Evolutionary conservation across 2,329 filamentous ascomycete species (phyloP).

Genomic region (Phaeoacremonium minimum): DNA sequence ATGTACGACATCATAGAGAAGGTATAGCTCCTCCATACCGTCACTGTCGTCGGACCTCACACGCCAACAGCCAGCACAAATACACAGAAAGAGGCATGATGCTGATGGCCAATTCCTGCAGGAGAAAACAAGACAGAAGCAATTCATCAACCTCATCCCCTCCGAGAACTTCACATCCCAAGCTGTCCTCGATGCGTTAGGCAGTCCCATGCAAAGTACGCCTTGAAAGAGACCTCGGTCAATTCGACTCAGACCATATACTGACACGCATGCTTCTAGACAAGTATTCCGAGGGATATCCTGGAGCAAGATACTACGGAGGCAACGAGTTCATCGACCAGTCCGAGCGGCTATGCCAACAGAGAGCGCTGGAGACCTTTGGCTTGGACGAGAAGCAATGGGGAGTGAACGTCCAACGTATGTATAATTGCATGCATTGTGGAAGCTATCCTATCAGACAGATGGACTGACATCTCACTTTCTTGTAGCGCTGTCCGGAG

Average conservation of each 20-base stretch:
- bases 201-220: conserved; percentile 90
- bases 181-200: conserved; percentile 84
- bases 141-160: conserved; percentile 96
- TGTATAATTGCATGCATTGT: conserved; percentile 26
- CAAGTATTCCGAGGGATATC: conserved; percentile 98
- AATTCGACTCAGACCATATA: no score
- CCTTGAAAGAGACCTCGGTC: no score
- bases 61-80: no score
- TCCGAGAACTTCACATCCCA: conserved; percentile 96
- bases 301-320: conserved; percentile 92
- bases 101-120: conserved; percentile 29
- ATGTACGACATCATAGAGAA: conserved; percentile 89
- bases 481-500: conserved; percentile 66
- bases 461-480: no score
- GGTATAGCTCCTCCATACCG: conserved; percentile 47
- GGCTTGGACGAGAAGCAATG: conserved; percentile 79
- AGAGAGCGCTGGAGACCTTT: conserved; percentile 84
- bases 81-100: not conserved
- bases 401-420: conserved; percentile 94
- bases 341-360: conserved; percentile 83
- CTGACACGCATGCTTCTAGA: conserved; percentile 44
- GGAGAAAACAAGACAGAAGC: conserved; percentile 95
- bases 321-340: conserved; percentile 96
- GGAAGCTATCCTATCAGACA: no score
- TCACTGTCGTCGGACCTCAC: no score